A percentile compares a stretch with the other conserved stretches of the same genome.
Conservation (phyloP, 2,329 filamentous ascomycete genomes). For the Cylindrodendrum hubeiense region DNA sequence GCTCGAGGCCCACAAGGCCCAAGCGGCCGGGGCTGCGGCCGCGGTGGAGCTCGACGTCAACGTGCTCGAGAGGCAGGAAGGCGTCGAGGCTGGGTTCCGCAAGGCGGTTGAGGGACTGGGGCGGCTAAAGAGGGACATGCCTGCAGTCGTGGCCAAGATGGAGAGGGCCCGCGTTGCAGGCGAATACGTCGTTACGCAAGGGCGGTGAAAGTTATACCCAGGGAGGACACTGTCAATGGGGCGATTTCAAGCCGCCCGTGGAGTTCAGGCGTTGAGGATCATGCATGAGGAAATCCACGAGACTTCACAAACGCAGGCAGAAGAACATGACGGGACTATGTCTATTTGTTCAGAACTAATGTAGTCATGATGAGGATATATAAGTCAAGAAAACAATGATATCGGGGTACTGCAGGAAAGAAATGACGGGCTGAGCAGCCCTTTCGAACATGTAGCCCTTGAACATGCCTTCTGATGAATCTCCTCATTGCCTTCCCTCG, state of each 20-base stretch:
- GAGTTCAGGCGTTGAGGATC: conserved; percentile 20
- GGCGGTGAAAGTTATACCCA: conserved; percentile 40
- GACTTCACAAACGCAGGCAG: conserved; percentile 2
- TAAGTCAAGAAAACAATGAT: conserved; percentile 30
- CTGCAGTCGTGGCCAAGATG: conserved; percentile 72
- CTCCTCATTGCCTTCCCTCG: conserved; percentile 13
- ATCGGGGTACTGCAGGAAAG: conserved; percentile 25
- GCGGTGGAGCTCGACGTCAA: conserved; percentile 45
- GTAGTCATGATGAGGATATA: conserved; percentile 32
- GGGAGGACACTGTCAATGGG: background rate
- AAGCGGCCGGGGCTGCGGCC: conserved; percentile 33
- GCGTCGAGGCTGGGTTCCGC: conserved; percentile 60
- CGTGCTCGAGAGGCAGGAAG: conserved; percentile 56
- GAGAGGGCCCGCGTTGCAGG: conserved; percentile 72
- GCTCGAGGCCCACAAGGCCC: conserved; percentile 47
- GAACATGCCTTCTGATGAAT: background rate
- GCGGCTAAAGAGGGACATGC: conserved; percentile 70
- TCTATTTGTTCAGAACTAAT: conserved; percentile 38
- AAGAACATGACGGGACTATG: conserved; percentile 12
- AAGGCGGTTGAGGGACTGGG: conserved; percentile 64
- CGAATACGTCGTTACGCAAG: conserved; percentile 63
- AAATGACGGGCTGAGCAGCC: background rate
- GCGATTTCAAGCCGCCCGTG: conserved; percentile 1
- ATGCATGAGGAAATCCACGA: background rate
- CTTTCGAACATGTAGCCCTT: conserved; percentile 4